A percentile compares a stretch with the other conserved stretches of the same genome.
phyloP scores from a whole-genome alignment of 1,139 yeast genomes.

The Yamadazyma buinensis region DNA sequence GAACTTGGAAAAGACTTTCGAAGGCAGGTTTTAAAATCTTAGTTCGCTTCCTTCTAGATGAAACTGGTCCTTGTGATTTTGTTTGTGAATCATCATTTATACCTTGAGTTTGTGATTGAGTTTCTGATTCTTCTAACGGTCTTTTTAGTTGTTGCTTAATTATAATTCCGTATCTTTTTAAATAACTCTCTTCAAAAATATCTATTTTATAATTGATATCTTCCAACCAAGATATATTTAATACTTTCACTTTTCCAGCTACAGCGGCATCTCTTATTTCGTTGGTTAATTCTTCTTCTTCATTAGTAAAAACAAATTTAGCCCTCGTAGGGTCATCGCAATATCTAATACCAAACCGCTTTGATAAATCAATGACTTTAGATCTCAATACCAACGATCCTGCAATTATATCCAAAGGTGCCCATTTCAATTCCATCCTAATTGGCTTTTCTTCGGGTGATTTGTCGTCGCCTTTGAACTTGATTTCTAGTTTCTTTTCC shows the following conservation, averaged over 20 bases:
- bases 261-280: neutral
- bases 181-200: neutral
- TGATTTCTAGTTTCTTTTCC: neutral
- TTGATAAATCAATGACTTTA: neutral
- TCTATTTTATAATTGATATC: conserved; percentile 6
- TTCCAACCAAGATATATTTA: conserved; percentile 3
- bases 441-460: too few species aligned
- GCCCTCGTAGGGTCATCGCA: neutral
- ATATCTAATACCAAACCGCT: neutral
- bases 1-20: conserved; percentile 8
- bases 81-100: neutral
- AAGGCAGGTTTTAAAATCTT: conserved; percentile 1
- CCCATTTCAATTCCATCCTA: too few species aligned
- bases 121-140: too few species aligned
- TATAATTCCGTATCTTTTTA: neutral
- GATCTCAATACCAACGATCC: neutral
- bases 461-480: too few species aligned
- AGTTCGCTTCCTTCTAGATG: conserved; percentile 1
- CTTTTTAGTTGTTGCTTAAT: neutral
- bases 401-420: neutral
- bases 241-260: neutral
- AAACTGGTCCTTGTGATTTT: neutral
- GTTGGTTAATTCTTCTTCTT: neutral
- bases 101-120: neutral
- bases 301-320: neutral